Evolutionary conservation across 805 yeast species (phyloP).

Genomic region (Teunomyces funiuensis): DNA sequence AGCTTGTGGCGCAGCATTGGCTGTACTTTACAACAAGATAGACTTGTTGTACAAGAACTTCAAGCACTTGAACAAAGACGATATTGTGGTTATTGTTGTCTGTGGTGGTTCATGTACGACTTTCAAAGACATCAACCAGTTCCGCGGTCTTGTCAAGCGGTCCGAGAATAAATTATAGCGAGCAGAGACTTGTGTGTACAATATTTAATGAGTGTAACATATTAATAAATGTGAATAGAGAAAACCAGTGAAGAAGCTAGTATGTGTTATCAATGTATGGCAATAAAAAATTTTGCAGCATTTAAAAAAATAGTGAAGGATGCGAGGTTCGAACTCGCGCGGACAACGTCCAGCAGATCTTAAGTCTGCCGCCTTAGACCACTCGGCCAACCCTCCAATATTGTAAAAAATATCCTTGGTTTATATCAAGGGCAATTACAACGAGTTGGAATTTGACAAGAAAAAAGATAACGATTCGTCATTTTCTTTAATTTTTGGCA

Average conservation of each 20-base stretch:
- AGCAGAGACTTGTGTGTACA: too few species aligned
- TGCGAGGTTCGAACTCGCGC: constrained; percentile 17
- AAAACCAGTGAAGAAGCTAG: neutral
- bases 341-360: constrained; percentile 16
- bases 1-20: constrained; percentile 71
- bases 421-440: too few species aligned
- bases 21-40: constrained; percentile 46
- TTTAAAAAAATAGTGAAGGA: constrained; percentile 13
- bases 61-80: constrained; percentile 33
- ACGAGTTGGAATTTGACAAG: too few species aligned
- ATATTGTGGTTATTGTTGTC: constrained; percentile 52
- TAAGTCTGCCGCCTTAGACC: constrained; percentile 17
- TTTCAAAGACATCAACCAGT: constrained; percentile 14
- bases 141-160: constrained; percentile 13
- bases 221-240: neutral
- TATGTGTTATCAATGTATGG: too few species aligned
- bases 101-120: constrained; percentile 46
- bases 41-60: constrained; percentile 24
- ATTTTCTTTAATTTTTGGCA: too few species aligned
- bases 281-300: neutral
- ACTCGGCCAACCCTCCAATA: constrained; percentile 29
- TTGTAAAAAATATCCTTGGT: too few species aligned
- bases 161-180: constrained; percentile 10
- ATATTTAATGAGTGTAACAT: neutral
- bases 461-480: too few species aligned